Percentiles rank a stretch among this genome's conserved stretches.
Conservation (phyloP, 2,329 filamentous ascomycete species). For the Penicillium sp. region DNA sequence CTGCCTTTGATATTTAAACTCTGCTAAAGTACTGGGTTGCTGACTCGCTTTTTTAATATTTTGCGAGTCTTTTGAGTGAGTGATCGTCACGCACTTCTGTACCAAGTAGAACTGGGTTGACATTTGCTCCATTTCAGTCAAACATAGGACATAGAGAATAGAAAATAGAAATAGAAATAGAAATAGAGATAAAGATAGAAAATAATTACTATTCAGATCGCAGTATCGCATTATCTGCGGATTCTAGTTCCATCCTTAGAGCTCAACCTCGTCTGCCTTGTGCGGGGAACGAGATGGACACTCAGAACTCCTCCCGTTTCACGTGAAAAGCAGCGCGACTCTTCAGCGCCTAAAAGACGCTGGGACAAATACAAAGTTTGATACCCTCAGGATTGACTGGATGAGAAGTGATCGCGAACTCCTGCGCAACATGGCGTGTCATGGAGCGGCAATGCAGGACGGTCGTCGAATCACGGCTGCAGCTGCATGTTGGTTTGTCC, state of each 20-base stretch:
- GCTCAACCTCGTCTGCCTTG: neutral
- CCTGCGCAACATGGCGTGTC: neutral
- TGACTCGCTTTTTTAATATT: neutral
- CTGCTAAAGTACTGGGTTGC: neutral
- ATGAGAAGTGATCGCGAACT: neutral
- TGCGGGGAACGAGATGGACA: neutral
- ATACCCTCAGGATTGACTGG: neutral
- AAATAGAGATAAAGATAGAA: too few species aligned
- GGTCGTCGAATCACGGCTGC: constrained; percentile 12
- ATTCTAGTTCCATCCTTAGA: neutral
- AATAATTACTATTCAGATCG: too few species aligned
- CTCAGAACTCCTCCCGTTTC: neutral
- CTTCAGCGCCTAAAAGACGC: neutral
- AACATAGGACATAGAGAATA: neutral
- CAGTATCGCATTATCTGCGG: neutral
- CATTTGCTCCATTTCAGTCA: neutral
- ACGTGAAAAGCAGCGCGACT: neutral
- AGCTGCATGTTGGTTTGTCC: neutral
- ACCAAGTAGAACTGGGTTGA: neutral
- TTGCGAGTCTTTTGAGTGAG: neutral
- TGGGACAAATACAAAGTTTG: neutral
- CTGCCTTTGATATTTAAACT: neutral
- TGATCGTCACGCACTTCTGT: neutral
- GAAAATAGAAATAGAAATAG: too few species aligned
- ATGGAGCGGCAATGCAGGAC: neutral